Evolutionary conservation across 495 filamentous ascomycete genomes (phyloP).

Genomic region (Chlorociboria aeruginascens): DNA sequence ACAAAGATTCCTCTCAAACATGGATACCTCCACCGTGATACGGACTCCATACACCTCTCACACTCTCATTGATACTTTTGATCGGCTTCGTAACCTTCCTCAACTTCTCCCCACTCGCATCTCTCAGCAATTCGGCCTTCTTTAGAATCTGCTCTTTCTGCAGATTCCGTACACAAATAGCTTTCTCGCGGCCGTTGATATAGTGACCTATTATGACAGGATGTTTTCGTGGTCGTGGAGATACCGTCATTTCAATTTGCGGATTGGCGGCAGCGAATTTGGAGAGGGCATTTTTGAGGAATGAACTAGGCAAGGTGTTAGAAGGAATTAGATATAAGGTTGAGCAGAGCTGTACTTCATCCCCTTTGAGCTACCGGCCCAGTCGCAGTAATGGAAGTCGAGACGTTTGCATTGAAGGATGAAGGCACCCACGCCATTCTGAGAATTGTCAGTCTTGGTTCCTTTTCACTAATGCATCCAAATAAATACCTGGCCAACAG

Average conservation of each 20-base stretch:
- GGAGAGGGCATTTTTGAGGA: constrained; percentile 64
- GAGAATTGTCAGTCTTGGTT: not conserved
- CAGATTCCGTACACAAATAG: constrained; percentile 80
- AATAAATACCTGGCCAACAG: constrained; percentile 45
- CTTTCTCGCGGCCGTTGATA: constrained; percentile 77
- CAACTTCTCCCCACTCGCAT: constrained; percentile 79
- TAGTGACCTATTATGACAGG: constrained; percentile 80
- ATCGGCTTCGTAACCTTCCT: constrained; percentile 72
- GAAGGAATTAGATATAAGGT: not conserved
- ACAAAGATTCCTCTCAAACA: constrained; percentile 8
- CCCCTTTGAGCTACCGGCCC: constrained; percentile 77
- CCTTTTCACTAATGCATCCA: not conserved
- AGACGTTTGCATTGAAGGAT: constrained; percentile 93
- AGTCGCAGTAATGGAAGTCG: constrained; percentile 95
- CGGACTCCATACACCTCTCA: constrained; percentile 89
- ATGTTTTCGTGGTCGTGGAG: constrained; percentile 76
- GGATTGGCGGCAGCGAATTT: constrained; percentile 70
- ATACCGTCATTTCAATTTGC: constrained; percentile 82
- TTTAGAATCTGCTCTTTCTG: constrained; percentile 66
- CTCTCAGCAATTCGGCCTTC: constrained; percentile 69
- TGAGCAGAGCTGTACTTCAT: constrained; percentile 66
- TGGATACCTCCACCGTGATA: constrained; percentile 53
- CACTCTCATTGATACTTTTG: constrained; percentile 76
- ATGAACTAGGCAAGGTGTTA: constrained; percentile 39
- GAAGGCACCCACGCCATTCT: constrained; percentile 97